Evolutionary conservation across 2,329 filamentous ascomycete genomes (phyloP).

Genomic region (Grosmannia serpens): DNA sequence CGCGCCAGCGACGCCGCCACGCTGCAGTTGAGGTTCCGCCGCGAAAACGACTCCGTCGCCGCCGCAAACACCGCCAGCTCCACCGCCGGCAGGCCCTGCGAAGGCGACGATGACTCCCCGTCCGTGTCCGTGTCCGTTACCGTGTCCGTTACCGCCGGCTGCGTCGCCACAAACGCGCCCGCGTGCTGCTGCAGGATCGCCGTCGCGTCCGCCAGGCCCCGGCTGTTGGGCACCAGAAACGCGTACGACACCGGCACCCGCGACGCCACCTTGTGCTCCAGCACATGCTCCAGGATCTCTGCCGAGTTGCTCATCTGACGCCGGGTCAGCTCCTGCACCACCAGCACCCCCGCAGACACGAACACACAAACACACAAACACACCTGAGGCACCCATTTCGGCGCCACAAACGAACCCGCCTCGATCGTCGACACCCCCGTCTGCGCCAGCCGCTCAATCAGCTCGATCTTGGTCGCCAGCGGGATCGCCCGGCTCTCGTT

Average conservation of each 20-base stretch:
- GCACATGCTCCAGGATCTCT: slow-evolving; percentile 59
- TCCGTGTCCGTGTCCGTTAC: slow-evolving; percentile 13
- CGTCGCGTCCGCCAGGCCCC: slow-evolving; percentile 55
- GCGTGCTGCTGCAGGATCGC: slow-evolving; percentile 40
- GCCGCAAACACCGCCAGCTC: slow-evolving; percentile 50
- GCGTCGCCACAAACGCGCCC: slow-evolving; percentile 37
- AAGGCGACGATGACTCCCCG: not conserved
- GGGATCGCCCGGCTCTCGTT: slow-evolving; percentile 67
- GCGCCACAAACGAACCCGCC: slow-evolving; percentile 70
- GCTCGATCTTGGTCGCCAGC: slow-evolving; percentile 61
- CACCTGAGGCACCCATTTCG: slow-evolving; percentile 71
- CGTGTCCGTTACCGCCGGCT: slow-evolving; percentile 26
- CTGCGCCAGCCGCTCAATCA: slow-evolving; percentile 56
- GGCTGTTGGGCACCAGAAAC: slow-evolving; percentile 68
- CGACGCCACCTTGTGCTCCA: slow-evolving; percentile 44
- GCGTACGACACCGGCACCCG: slow-evolving; percentile 56
- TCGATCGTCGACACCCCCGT: slow-evolving; percentile 67
- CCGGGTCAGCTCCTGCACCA: not conserved
- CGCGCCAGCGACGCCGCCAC: slow-evolving; percentile 61
- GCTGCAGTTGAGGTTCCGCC: slow-evolving; percentile 72
- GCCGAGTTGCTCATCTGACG: slow-evolving; percentile 66
- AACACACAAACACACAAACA: too few species aligned
- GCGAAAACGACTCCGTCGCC: slow-evolving; percentile 69
- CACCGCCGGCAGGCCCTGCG: slow-evolving; percentile 27
- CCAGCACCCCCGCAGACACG: too few species aligned